Evolutionary conservation across 768 basidiomycete genomes (phyloP).

Genomic region (Tylopilus plumbeoviolaceoides): DNA sequence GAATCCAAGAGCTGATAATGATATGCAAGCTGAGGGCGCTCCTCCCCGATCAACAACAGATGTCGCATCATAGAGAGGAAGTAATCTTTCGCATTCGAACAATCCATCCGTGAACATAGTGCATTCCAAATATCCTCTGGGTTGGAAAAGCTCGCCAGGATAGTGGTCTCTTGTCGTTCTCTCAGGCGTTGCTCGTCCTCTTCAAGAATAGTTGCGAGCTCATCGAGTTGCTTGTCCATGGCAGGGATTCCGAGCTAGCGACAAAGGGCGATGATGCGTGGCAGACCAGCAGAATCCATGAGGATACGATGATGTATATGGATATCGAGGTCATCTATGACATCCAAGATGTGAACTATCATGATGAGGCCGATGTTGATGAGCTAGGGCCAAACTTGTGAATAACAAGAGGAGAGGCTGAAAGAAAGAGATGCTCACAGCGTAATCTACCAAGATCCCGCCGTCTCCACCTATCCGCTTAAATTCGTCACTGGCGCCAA

Average conservation of each 20-base stretch:
- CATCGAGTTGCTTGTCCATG: constrained; percentile 63
- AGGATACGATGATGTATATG: constrained; percentile 83
- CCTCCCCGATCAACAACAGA: constrained; percentile 83
- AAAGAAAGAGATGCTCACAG: constrained; percentile 47
- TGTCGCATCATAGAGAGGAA: constrained; percentile 95
- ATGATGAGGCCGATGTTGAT: constrained; percentile 68
- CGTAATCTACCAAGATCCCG: constrained; percentile 76
- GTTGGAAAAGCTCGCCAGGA: constrained; percentile 71
- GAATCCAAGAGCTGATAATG: constrained; percentile 92
- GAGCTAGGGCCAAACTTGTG: constrained; percentile 15
- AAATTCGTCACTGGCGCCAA: constrained; percentile 92
- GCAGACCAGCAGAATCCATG: constrained; percentile 86
- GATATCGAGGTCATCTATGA: constrained; percentile 73
- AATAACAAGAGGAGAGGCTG: constrained; percentile 6
- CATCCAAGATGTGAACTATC: constrained; percentile 62
- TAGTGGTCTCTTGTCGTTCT: constrained; percentile 71
- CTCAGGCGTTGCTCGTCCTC: constrained; percentile 72
- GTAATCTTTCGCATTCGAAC: constrained; percentile 75
- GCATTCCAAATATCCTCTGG: constrained; percentile 87
- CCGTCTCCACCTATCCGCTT: constrained; percentile 62
- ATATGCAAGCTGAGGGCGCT: constrained; percentile 77
- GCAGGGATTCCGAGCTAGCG: constrained; percentile 56
- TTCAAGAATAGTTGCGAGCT: constrained; percentile 57
- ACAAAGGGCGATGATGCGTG: constrained; percentile 67
- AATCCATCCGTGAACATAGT: constrained; percentile 67